These are phyloP conservation scores for Arabidopsis arenosa DNA, from an alignment of 345 rosid species.

Conservation along the genomic window DNA sequence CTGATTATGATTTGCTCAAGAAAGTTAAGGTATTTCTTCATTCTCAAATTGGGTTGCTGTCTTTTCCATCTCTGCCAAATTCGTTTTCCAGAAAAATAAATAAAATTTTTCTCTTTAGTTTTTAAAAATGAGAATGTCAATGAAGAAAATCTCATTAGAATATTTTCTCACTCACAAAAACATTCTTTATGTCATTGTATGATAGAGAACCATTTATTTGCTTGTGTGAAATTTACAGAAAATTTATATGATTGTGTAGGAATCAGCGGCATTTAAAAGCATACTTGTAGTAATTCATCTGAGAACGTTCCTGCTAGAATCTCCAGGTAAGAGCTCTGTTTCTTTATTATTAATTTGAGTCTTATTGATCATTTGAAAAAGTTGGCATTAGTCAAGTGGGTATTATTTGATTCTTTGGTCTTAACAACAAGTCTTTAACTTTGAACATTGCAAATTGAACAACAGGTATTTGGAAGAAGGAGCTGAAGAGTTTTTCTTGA, in stretches of 20 bases:
- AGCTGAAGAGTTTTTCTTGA: conserved; percentile 87
- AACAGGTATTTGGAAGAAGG: conserved; percentile 85
- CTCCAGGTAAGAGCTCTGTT: conserved; percentile 49
- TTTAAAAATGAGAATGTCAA: too few relatives aligned
- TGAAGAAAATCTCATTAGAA: too few relatives aligned
- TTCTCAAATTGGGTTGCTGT: neutral
- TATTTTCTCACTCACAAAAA: too few relatives aligned
- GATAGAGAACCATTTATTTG: too few relatives aligned
- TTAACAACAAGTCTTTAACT: too few relatives aligned
- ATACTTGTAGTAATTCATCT: conserved; percentile 91
- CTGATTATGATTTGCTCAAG: conserved; percentile 89
- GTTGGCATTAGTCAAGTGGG: neutral
- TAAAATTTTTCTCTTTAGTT: conserved; percentile 8
- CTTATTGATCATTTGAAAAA: too few relatives aligned
- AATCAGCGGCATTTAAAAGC: conserved; percentile 67
- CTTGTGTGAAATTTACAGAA: neutral
- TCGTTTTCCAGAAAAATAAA: conserved; percentile 33
- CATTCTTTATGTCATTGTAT: too few relatives aligned
- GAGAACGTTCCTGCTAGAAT: conserved; percentile 88
- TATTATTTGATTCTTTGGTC: neutral
- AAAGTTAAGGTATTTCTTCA: conserved; percentile 64
- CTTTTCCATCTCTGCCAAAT: conserved; percentile 18
- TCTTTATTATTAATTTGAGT: neutral
- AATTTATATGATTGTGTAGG: conserved; percentile 47
- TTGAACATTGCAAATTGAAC: too few relatives aligned